These are phyloP conservation scores for Hypoxylon cercidicola DNA, from an alignment of 495 filamentous ascomycete species.

Conservation along the genomic window DNA sequence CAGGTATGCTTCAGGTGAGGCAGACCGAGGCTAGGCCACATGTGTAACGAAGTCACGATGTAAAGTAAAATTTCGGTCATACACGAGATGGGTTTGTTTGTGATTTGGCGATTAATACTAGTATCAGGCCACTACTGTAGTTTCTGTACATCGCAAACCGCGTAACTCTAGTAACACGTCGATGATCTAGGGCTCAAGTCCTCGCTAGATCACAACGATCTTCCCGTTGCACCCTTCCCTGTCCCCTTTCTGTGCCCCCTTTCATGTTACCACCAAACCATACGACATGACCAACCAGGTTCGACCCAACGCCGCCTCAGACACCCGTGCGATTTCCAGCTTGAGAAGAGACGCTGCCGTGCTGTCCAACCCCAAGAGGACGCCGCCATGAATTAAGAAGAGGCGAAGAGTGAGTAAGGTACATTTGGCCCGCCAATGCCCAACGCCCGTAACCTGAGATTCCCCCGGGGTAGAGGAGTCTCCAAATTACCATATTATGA, in stretches of 20 bases:
- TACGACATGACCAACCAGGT: slow-evolving; percentile 5
- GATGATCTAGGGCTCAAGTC: slow-evolving; percentile 10
- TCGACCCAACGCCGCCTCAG: not conserved
- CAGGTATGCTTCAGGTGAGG: no score
- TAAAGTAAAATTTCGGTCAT: not conserved
- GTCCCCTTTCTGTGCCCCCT: not conserved
- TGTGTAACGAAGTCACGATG: slow-evolving; percentile 3
- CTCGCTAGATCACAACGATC: slow-evolving; percentile 15
- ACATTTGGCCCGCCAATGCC: slow-evolving; percentile 16
- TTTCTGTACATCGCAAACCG: slow-evolving; percentile 4
- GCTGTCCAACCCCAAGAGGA: slow-evolving; percentile 4
- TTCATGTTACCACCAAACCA: slow-evolving; percentile 1
- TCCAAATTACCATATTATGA: slow-evolving; percentile 34
- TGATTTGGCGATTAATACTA: slow-evolving; percentile 29
- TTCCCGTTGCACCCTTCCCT: slow-evolving; percentile 1
- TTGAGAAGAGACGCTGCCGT: not conserved
- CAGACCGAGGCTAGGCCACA: not conserved
- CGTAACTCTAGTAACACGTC: slow-evolving; percentile 13
- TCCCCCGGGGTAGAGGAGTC: not conserved
- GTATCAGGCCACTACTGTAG: slow-evolving; percentile 19
- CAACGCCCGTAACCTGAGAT: slow-evolving; percentile 4
- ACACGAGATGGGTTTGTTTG: not conserved
- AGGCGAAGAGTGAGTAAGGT: slow-evolving; percentile 1
- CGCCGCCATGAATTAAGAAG: slow-evolving; percentile 1
- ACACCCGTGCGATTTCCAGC: not conserved